phyloP scores from a whole-genome alignment of 2,329 filamentous ascomycete genomes.

The Arachnopeziza araneosa region DNA sequence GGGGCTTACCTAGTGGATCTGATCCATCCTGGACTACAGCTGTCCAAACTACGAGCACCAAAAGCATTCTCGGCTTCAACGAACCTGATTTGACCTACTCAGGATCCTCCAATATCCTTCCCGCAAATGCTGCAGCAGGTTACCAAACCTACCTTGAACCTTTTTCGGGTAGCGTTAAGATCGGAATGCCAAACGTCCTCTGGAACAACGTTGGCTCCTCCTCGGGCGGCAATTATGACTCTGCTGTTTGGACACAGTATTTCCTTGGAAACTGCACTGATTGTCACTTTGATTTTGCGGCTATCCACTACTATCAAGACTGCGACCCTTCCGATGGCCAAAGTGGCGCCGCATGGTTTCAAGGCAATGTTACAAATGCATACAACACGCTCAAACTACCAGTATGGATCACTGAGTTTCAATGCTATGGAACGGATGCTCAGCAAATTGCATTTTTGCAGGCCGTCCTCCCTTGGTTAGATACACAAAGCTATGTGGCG shows the following conservation, averaged over 20 bases:
- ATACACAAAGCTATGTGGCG: constrained; percentile 33
- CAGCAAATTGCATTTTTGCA: constrained; percentile 34
- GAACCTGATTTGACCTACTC: constrained; percentile 53
- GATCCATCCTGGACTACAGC: constrained; percentile 44
- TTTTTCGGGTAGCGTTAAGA: constrained; percentile 34
- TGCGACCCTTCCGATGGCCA: constrained; percentile 22
- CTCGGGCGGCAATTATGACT: constrained; percentile 30
- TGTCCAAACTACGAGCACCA: constrained; percentile 49
- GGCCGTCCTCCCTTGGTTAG: constrained; percentile 38
- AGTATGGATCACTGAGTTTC: constrained; percentile 41
- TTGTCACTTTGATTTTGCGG: background rate
- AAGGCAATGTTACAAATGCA: constrained; percentile 36
- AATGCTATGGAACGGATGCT: constrained; percentile 29
- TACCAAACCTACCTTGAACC: constrained; percentile 38
- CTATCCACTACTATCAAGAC: constrained; percentile 33
- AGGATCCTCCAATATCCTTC: constrained; percentile 45
- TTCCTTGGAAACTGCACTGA: constrained; percentile 36
- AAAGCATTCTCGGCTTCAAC: constrained; percentile 60
- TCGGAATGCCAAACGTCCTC: constrained; percentile 38
- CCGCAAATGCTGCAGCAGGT: constrained; percentile 32
- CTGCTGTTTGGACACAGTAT: constrained; percentile 35
- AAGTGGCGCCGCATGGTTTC: constrained; percentile 35
- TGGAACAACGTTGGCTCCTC: constrained; percentile 31
- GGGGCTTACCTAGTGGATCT: constrained; percentile 43
- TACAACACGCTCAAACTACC: constrained; percentile 31